A percentile compares a stretch with the other conserved stretches of the same genome.
Evolutionary conservation across 805 yeast genomes (phyloP).

Genomic region (Nakazawaea populi): DNA sequence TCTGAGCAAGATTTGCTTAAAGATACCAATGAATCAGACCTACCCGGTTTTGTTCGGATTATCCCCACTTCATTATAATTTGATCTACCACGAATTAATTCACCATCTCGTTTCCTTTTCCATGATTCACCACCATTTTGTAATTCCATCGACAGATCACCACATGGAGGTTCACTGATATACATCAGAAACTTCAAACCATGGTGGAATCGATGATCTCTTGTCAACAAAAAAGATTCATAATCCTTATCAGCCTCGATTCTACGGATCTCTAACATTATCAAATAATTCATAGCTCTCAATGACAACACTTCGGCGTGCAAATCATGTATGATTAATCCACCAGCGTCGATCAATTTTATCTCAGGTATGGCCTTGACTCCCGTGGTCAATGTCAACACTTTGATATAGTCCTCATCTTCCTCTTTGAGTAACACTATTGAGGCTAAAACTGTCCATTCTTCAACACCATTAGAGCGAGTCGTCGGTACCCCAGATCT

Average conservation of each 20-base stretch:
- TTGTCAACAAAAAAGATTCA: conserved; percentile 6
- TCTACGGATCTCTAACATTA: conserved; percentile 42
- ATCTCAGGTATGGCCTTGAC: conserved; percentile 69
- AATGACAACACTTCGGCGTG: conserved; percentile 85
- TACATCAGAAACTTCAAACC: conserved; percentile 49
- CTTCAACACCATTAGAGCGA: conserved; percentile 59
- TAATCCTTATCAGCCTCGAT: conserved; percentile 13
- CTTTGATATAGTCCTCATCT: conserved; percentile 19
- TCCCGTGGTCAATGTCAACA: conserved; percentile 68
- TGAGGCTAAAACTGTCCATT: conserved; percentile 84
- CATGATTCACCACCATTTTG: conserved; percentile 10
- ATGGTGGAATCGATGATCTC: conserved; percentile 19
- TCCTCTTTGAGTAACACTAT: conserved; percentile 29
- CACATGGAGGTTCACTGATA: conserved; percentile 82
- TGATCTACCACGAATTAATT: conserved; percentile 54
- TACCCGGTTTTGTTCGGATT: conserved; percentile 91
- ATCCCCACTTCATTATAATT: conserved; percentile 50
- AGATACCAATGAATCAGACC: conserved; percentile 68
- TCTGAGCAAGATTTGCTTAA: conserved; percentile 87
- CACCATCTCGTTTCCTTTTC: conserved; percentile 2
- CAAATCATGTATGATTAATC: conserved; percentile 72
- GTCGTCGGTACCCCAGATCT: conserved; percentile 49
- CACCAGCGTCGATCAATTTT: conserved; percentile 36
- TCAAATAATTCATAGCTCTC: conserved; percentile 59
- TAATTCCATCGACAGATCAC: conserved; percentile 73